These are phyloP conservation scores for Tricholoma bakamatsutake DNA, from an alignment of 768 basidiomycete species.

Conservation along the genomic window DNA sequence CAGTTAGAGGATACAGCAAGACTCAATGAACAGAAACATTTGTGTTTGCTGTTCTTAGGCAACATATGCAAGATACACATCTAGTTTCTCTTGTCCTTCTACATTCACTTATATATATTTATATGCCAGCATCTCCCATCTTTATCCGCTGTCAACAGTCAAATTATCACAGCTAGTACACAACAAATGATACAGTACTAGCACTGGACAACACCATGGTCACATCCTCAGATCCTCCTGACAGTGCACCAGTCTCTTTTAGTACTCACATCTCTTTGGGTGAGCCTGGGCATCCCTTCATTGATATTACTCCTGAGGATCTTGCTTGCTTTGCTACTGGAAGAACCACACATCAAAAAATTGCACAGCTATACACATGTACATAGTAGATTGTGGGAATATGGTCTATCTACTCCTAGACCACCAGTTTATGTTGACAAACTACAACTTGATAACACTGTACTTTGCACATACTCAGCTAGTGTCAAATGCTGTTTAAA, in stretches of 20 bases:
- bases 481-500: too few species aligned
- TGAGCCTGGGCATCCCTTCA: background rate
- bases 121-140: background rate
- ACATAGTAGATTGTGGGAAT: too few species aligned
- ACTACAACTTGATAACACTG: slow-evolving; percentile 2
- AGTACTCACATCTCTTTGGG: background rate
- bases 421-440: slow-evolving; percentile 14
- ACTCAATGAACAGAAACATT: slow-evolving; percentile 8
- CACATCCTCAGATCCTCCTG: background rate
- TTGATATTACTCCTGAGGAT: slow-evolving; percentile 5
- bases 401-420: slow-evolving; percentile 8
- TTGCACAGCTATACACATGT: too few species aligned
- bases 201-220: background rate
- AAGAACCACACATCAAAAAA: slow-evolving; percentile 3
- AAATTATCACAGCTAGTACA: background rate
- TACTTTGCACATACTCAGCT: background rate
- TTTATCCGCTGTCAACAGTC: background rate
- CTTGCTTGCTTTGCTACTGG: slow-evolving; percentile 5
- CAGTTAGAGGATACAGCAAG: slow-evolving; percentile 13
- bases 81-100: background rate
- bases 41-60: slow-evolving; percentile 7
- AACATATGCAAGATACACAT: background rate
- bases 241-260: background rate
- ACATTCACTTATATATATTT: background rate
- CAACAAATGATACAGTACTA: background rate